Conservation (phyloP, 148 eudicot species). For the Talinum fruticosum region DNA sequence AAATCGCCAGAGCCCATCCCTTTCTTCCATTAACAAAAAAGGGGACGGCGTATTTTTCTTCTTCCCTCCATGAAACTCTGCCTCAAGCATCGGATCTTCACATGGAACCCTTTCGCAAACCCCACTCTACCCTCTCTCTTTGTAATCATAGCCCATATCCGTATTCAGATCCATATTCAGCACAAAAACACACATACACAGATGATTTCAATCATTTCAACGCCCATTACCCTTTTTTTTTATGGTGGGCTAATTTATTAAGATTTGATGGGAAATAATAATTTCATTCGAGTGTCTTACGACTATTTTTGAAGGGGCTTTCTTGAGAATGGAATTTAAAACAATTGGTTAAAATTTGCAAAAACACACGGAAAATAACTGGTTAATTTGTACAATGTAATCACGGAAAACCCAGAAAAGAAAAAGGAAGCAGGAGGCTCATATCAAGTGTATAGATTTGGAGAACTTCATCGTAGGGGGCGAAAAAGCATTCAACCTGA, state of each 20-base stretch:
- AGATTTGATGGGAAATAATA: too few relatives aligned
- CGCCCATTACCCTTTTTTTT: too few relatives aligned
- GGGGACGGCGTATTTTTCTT: slow-evolving; percentile 30
- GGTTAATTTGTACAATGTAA: background rate
- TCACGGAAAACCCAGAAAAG: background rate
- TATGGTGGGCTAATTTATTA: too few relatives aligned
- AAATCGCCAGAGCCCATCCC: slow-evolving; percentile 30
- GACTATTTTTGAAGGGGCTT: too few relatives aligned
- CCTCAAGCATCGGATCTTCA: background rate
- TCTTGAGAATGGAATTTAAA: too few relatives aligned
- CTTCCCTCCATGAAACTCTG: background rate
- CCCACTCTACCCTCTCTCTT: slow-evolving; percentile 40
- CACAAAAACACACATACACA: too few relatives aligned
- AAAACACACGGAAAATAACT: background rate
- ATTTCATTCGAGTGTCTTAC: too few relatives aligned
- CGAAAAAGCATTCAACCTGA: slow-evolving; percentile 10
- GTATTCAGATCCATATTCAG: too few relatives aligned
- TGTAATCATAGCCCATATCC: slow-evolving; percentile 35
- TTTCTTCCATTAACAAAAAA: background rate
- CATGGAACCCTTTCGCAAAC: background rate
- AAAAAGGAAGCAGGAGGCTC: slow-evolving; percentile 21
- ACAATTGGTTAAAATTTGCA: too few relatives aligned
- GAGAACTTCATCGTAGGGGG: slow-evolving; percentile 25
- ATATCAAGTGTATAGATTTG: slow-evolving; percentile 35
- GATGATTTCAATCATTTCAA: too few relatives aligned